Base-by-base conservation (phyloP, 1,284 basidiomycete genomes). In the Boletus mariae region DNA sequence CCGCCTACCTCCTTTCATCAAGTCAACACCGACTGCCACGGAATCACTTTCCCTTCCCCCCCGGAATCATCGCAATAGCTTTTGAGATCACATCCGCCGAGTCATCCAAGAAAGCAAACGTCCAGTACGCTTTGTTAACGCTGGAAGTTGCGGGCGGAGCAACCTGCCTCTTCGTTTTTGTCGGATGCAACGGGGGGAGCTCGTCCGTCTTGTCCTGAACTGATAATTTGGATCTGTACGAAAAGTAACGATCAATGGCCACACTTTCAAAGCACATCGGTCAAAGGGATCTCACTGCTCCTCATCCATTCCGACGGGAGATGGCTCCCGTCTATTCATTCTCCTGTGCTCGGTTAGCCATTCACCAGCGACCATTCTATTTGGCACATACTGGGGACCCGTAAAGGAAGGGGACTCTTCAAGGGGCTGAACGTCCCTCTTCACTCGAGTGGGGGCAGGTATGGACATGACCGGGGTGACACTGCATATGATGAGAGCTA, bases 401-500 rank as follows among this genome's bases (percentile, higher is more conserved):
- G 6, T 3, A 20, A 3, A 9, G 37, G 17, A 10, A 38, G 37
- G 12, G 32, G 12, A 9, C 10, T 34, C 13, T 11, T 34, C 32
- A 12, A 20, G 20, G 20, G 20, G 2, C 20, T 34, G 32, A 9
- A 34, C 32, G 32, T 23, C 38, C 38, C 11, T 40, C 38, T 40
- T 40, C 40, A 25, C 26, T 44, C 6, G 26, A 17, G 26, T 4
- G 11, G 42, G 26, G 12, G 28, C 29, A 12, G 44, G 44, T 12
- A 32, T 23, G 29, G 44, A 20, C 40, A 60, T 48, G 47, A 51
- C 52, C 1, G 52, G 58, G 10, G 23, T 43, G 10, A 53, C 10
- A 35, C 49, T 42, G 37, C 43, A 29, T 0, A 38, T 31, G 6
- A 56, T n/a, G 45, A 58, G 29, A 37, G 51, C 48, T 4, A 49